phyloP scores from a whole-genome alignment of 1,284 basidiomycete genomes.

The Waitea zeae region DNA sequence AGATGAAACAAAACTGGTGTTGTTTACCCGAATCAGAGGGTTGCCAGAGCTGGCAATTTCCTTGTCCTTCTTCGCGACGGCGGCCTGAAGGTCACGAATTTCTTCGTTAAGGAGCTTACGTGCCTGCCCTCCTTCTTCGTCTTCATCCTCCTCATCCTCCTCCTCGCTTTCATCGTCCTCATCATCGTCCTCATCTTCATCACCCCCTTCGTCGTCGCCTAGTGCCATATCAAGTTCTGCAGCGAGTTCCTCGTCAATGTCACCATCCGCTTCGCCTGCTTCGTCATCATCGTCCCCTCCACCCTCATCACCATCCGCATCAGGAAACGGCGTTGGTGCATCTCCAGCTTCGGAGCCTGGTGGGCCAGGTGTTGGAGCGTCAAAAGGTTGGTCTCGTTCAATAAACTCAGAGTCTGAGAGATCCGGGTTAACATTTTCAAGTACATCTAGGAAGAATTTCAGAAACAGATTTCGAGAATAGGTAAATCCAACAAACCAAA shows the following conservation, averaged over 20 bases:
- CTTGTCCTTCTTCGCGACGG: constrained; percentile 71
- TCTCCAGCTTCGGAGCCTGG: constrained; percentile 47
- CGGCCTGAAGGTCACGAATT: constrained; percentile 77
- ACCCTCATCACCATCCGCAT: constrained; percentile 37
- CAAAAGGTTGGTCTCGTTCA: constrained; percentile 40
- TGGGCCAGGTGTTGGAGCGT: constrained; percentile 42
- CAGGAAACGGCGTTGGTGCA: constrained; percentile 32
- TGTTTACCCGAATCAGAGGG: constrained; percentile 66
- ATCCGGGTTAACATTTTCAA: constrained; percentile 76
- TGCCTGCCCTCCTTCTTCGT: constrained; percentile 57
- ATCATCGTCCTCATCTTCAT: constrained; percentile 49
- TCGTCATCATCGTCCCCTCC: constrained; percentile 42
- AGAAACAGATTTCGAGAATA: constrained; percentile 1
- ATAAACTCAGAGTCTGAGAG: constrained; percentile 75
- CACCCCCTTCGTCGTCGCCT: constrained; percentile 29
- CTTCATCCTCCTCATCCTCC: constrained; percentile 51
- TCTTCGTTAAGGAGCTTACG: constrained; percentile 77
- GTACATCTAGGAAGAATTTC: constrained; percentile 30
- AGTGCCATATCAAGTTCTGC: constrained; percentile 59
- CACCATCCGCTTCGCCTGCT: constrained; percentile 45
- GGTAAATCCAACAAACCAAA: constrained; percentile 36
- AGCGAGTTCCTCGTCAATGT: constrained; percentile 65
- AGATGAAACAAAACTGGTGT: constrained; percentile 7
- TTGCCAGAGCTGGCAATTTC: constrained; percentile 83
- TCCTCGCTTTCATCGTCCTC: constrained; percentile 53